Evolutionary conservation across 1,139 yeast genomes (phyloP).

Genomic region (Yamadazyma atlantica): DNA sequence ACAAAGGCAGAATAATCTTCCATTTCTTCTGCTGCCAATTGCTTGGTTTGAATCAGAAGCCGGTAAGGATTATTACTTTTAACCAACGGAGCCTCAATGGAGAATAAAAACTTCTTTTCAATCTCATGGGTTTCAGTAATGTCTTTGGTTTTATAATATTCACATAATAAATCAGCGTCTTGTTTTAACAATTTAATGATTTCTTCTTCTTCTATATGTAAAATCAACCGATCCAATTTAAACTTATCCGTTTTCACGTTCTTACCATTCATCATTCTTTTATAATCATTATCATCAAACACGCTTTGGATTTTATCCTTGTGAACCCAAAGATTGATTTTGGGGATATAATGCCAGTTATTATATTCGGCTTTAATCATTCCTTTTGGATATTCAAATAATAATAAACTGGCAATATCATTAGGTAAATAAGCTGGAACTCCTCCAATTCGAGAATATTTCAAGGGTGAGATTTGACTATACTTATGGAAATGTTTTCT

Average conservation of each 20-base stretch:
- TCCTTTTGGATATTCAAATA: constrained; percentile 27
- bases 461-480: constrained; percentile 35
- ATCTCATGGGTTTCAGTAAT: constrained; percentile 28
- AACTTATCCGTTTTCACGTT: constrained; percentile 15
- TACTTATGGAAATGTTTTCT: constrained; percentile 35
- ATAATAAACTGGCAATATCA: constrained; percentile 22
- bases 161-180: constrained; percentile 30
- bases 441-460: constrained; percentile 27
- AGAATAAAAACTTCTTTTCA: constrained; percentile 25
- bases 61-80: constrained; percentile 9
- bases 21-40: constrained; percentile 9
- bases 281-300: constrained; percentile 23
- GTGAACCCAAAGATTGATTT: constrained; percentile 29
- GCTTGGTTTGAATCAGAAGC: constrained; percentile 7
- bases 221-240: constrained; percentile 20
- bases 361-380: constrained; percentile 19
- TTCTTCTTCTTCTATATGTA: constrained; percentile 21
- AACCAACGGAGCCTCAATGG: not conserved
- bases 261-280: constrained; percentile 7
- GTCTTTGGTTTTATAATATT: constrained; percentile 31
- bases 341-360: constrained; percentile 30
- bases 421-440: constrained; percentile 29
- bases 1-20: constrained; percentile 13
- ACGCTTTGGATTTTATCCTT: constrained; percentile 17
- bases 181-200: constrained; percentile 20